A percentile compares a stretch with the other conserved stretches of the same genome.
Conservation (phyloP, 306 rosid genomes). For the Quercus berberidifolia region DNA sequence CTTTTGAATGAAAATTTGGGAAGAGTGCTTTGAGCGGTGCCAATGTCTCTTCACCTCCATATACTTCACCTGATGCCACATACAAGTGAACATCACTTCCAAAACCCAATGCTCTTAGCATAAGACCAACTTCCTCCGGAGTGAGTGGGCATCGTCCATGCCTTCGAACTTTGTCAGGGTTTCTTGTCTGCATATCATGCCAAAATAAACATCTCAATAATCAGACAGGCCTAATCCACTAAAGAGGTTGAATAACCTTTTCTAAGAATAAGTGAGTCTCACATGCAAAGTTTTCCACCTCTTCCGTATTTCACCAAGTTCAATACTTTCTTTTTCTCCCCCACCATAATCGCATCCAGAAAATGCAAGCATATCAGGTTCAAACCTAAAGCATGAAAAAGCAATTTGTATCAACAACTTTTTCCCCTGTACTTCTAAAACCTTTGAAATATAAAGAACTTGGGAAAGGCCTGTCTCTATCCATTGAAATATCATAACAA, state of each 20-base stretch:
- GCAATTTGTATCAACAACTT: conserved; percentile 20
- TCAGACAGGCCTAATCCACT: background rate
- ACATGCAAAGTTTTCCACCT: conserved; percentile 86
- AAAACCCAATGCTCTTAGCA: conserved; percentile 82
- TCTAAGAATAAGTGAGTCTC: conserved; percentile 27
- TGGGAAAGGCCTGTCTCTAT: background rate
- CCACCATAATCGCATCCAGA: conserved; percentile 97
- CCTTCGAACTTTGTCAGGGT: conserved; percentile 79
- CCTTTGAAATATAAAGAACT: background rate
- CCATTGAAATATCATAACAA: background rate
- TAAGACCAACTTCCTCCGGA: conserved; percentile 91
- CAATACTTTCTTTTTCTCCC: conserved; percentile 73
- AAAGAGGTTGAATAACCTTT: background rate
- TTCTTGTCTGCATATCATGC: conserved; percentile 41
- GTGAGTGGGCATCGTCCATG: conserved; percentile 95
- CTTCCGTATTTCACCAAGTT: conserved; percentile 69
- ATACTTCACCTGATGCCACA: conserved; percentile 92
- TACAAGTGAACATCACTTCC: conserved; percentile 71
- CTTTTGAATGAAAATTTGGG: conserved; percentile 80
- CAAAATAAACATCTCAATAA: conserved; percentile 17
- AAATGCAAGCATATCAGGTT: conserved; percentile 97
- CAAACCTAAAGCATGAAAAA: conserved; percentile 50
- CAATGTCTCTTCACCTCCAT: conserved; percentile 74
- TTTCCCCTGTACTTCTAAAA: background rate
- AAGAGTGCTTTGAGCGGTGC: conserved; percentile 77